These are phyloP conservation scores for Torulaspora delbrueckii DNA, from an alignment of 805 yeast genomes.

Conservation along the genomic window DNA sequence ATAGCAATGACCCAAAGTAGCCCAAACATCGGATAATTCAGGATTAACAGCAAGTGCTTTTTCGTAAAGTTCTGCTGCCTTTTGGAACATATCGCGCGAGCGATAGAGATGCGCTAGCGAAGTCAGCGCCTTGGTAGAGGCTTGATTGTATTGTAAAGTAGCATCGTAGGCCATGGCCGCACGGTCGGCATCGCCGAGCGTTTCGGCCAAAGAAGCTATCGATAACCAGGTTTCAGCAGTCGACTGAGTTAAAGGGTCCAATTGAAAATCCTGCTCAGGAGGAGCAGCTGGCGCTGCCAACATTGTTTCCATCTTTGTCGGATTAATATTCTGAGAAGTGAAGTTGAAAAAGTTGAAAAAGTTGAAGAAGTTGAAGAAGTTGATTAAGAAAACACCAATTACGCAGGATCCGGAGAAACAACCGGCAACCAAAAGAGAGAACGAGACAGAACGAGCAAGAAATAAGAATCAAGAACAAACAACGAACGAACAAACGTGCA, in stretches of 20 bases:
- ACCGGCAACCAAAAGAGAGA: background rate
- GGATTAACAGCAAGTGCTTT: slow-evolving; percentile 76
- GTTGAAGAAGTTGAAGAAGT: too few relatives aligned
- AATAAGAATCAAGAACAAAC: background rate
- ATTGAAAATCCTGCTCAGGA: slow-evolving; percentile 23
- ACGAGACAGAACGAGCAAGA: background rate
- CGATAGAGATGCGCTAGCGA: slow-evolving; percentile 85
- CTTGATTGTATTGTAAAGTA: slow-evolving; percentile 80
- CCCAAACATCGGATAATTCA: slow-evolving; percentile 96
- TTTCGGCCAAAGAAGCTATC: slow-evolving; percentile 83
- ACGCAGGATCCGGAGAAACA: background rate
- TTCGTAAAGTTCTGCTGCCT: slow-evolving; percentile 92
- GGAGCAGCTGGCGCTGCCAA: slow-evolving; percentile 10
- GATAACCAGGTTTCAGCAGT: slow-evolving; percentile 86
- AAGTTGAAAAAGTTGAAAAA: too few relatives aligned
- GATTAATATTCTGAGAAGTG: too few relatives aligned
- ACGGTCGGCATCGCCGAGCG: slow-evolving; percentile 80
- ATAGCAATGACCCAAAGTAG: slow-evolving; percentile 92
- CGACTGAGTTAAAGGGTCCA: slow-evolving; percentile 42
- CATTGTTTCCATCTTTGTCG: slow-evolving; percentile 13
- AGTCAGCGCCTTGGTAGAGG: slow-evolving; percentile 77
- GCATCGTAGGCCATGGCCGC: slow-evolving; percentile 87
- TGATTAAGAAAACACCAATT: too few relatives aligned
- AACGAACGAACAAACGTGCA: background rate
- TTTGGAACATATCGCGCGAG: slow-evolving; percentile 81